phyloP scores from a whole-genome alignment of 2,329 filamentous ascomycete species.

The Fusarium fracticaudum region DNA sequence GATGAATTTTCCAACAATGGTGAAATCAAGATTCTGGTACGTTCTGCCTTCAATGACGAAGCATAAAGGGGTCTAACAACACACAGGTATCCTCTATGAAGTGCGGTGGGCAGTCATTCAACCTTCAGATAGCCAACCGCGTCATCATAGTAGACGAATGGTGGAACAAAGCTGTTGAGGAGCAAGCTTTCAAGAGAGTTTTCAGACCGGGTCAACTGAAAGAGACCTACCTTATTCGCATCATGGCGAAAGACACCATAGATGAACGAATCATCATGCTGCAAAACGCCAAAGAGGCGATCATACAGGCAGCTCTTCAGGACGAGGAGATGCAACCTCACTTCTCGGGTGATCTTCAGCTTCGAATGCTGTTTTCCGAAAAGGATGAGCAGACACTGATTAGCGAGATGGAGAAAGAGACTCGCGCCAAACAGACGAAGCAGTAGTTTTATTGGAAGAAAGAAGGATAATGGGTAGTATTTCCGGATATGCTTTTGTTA shows the following conservation, averaged over 20 bases:
- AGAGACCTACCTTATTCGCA: slow-evolving; percentile 65
- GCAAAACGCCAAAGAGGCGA: slow-evolving; percentile 64
- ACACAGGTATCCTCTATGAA: too few relatives aligned
- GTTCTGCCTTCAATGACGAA: too few relatives aligned
- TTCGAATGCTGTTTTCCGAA: neutral
- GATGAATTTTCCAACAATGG: too few relatives aligned
- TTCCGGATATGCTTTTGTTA: too few relatives aligned
- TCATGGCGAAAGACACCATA: slow-evolving; percentile 65
- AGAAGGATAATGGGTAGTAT: too few relatives aligned
- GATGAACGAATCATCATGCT: slow-evolving; percentile 66
- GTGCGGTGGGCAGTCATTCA: slow-evolving; percentile 52
- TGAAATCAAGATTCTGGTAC: too few relatives aligned
- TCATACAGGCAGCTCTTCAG: slow-evolving; percentile 50
- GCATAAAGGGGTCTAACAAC: too few relatives aligned
- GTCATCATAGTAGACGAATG: slow-evolving; percentile 65
- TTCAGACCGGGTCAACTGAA: slow-evolving; percentile 72
- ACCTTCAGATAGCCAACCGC: slow-evolving; percentile 57
- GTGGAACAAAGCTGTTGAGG: slow-evolving; percentile 70
- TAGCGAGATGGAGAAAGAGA: neutral
- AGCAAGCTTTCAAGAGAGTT: slow-evolving; percentile 71
- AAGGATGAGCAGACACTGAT: accelerated
- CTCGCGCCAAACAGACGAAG: neutral
- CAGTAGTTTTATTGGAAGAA: too few relatives aligned
- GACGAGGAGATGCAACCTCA: slow-evolving; percentile 37
- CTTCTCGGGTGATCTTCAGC: neutral